Evolutionary conservation across 2,329 filamentous ascomycete species (phyloP), one percentile per base, ranked within the genome.

Genomic region (Parastagonospora nodorum): DNA sequence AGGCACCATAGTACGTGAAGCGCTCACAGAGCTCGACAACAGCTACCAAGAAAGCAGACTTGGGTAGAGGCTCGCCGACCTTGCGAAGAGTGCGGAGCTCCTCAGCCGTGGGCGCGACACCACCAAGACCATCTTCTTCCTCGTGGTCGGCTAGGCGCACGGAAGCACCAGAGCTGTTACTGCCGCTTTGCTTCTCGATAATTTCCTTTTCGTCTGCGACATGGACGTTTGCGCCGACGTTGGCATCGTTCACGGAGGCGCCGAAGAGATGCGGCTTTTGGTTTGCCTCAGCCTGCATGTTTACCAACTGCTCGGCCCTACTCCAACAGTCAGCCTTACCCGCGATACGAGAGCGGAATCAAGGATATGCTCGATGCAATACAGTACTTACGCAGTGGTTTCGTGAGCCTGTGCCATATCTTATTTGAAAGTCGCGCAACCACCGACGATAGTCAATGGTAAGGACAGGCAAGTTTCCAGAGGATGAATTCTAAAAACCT

Each of bases 11-110:
- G 66, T 74, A 81, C n/a, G 78, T 77, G 61, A 80, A 80, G 5
- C 78, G 74, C 61, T 80, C 78, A 64, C 76, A 79, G 2, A 80
- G 64, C 61, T 80, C 78, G 42, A 80, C 77, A 24, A 80, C 61
- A n/a, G 78, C 78, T 44, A 81, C 75, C 14, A 80, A 58, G 58
- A 78, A 80, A 24, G 78, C 77, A 16, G 73, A 71, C 59, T 74
- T 75, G 38, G 78, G 78, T 4, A 80, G 66, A 38, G 72, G 71
- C 61, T 80, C 78, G 39, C 76, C 74, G n/a, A 80, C 72, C 50
- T 75, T 74, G 45, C 77, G 67, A 24, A 80, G 68, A 1, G 73
- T 76, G 35, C 60, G 63, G 53, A 70, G 70, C 56, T 80, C 78
- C 29, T 76, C 71, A 4, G 74, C 73, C 15, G 72, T 77, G 1